These are phyloP conservation scores for Bipolaris sorokiniana DNA, from an alignment of 2,329 filamentous ascomycete species.

Conservation along the genomic window DNA sequence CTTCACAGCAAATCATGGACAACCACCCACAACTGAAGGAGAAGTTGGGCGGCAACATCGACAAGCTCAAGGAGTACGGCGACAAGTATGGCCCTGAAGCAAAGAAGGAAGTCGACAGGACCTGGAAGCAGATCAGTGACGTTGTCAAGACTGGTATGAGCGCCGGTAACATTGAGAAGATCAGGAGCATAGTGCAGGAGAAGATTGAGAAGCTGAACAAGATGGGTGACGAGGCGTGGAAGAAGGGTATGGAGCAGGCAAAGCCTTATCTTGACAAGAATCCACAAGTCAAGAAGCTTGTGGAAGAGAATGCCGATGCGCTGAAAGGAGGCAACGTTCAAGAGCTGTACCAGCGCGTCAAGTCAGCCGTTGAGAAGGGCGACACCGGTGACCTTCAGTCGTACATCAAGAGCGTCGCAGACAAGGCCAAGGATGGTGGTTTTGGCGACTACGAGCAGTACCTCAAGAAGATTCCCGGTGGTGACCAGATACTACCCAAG, in stretches of 20 bases:
- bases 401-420: slow-evolving; percentile 65
- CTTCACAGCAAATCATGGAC: slow-evolving; percentile 68
- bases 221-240: slow-evolving; percentile 74
- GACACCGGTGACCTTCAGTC: slow-evolving; percentile 64
- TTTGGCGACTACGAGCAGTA: slow-evolving; percentile 64
- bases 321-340: slow-evolving; percentile 71
- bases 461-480: slow-evolving; percentile 69
- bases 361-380: slow-evolving; percentile 66
- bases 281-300: slow-evolving; percentile 73
- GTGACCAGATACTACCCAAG: slow-evolving; percentile 69
- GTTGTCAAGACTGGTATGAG: slow-evolving; percentile 68
- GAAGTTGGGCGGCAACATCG: slow-evolving; percentile 70
- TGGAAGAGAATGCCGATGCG: slow-evolving; percentile 72
- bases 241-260: slow-evolving; percentile 72
- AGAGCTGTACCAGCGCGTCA: slow-evolving; percentile 68
- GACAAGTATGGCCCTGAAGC: slow-evolving; percentile 75
- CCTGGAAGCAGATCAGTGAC: slow-evolving; percentile 70
- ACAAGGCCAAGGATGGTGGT: slow-evolving; percentile 63
- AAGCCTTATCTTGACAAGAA: slow-evolving; percentile 77
- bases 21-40: slow-evolving; percentile 77
- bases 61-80: slow-evolving; percentile 72
- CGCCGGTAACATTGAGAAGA: slow-evolving; percentile 59
- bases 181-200: slow-evolving; percentile 69
- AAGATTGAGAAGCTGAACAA: slow-evolving; percentile 71
- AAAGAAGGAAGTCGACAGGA: slow-evolving; percentile 76